Conservation (phyloP, 2,329 filamentous ascomycete genomes). For the Alternaria ethzedia region DNA sequence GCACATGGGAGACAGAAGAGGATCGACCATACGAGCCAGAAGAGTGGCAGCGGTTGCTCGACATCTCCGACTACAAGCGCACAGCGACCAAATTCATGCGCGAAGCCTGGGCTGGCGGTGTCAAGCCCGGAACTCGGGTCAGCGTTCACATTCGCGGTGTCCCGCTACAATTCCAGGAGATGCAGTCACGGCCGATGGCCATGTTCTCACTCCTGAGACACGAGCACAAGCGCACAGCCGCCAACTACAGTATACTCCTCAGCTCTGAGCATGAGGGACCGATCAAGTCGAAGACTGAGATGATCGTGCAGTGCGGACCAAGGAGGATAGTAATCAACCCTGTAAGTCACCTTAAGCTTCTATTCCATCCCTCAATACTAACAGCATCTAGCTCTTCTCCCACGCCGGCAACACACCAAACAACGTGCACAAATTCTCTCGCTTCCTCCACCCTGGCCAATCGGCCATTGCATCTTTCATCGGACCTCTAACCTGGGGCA, state of each 20-base stretch:
- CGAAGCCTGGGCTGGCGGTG: constrained; percentile 88
- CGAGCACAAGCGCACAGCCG: constrained; percentile 89
- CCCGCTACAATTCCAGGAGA: constrained; percentile 60
- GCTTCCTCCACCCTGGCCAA: constrained; percentile 88
- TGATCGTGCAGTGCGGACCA: constrained; percentile 90
- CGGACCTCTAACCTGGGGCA: constrained; percentile 90
- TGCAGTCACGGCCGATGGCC: constrained; percentile 66
- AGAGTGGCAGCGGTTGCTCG: constrained; percentile 85
- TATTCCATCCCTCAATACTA: constrained; percentile 5
- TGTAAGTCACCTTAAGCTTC: constrained; percentile 21
- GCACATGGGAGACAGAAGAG: constrained; percentile 86
- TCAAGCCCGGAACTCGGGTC: constrained; percentile 82
- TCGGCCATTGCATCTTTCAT: constrained; percentile 89
- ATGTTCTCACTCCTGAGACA: constrained; percentile 89
- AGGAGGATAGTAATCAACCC: constrained; percentile 88
- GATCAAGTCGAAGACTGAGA: constrained; percentile 88
- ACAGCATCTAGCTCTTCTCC: constrained; percentile 69
- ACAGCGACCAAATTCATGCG: constrained; percentile 77
- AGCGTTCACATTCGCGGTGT: constrained; percentile 74
- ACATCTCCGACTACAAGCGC: constrained; percentile 87
- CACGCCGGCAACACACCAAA: constrained; percentile 89
- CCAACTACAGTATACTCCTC: constrained; percentile 86
- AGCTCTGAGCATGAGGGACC: constrained; percentile 77
- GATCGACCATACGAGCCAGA: constrained; percentile 86
- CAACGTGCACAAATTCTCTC: constrained; percentile 95